Evolutionary conservation across 2,329 filamentous ascomycete genomes (phyloP), one percentile per base, ranked within the genome.

Genomic region (Macrophomina pseudophaseolina): DNA sequence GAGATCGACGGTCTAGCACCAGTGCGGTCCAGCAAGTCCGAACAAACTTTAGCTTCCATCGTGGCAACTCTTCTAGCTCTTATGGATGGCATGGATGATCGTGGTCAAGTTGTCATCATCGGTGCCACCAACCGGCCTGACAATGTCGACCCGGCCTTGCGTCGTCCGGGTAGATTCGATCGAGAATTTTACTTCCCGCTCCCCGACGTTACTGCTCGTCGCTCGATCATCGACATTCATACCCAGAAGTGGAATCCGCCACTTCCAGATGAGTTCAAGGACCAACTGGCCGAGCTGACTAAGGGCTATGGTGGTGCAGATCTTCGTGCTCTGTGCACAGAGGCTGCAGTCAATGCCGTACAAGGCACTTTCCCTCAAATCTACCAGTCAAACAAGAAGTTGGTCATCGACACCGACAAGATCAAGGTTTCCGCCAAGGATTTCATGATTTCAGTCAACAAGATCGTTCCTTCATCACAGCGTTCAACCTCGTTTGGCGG

Each of bases 81-180:
- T 73, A 97, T 97, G 94, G 94, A 97, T 78, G 94, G 94, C 69
- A 97, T 97, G 94, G 94, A 97, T 74, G 94, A 93, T n/a, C 90
- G 94, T 76, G 94, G 94, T 35, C 95, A 99, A 79, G 95, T 99
- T 68, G 97, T 99, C 75, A 94, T 99, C 42, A 98, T 99, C 73
- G 95, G 95, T 71, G 95, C 95, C n/a, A 99, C 94, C 67, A 99
- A 99, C 77, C 89, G 94, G 70, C 94, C 95, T 0, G 94, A 98
- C 78, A 97, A 95, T 63, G 94, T 99, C 69, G 94, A 99, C 77
- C 94, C 94, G 71, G 94, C 94, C n/a, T 85, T 99, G 67, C 90
- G 95, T 68, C 90, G 94, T 60, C 94, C 95, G 23, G 96, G 95
- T 51, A 91, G 95, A 62, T 99, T 99, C 74, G 95, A 99, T 76